Percentiles rank a stretch among this genome's conserved stretches.
Evolutionary conservation across 2,329 filamentous ascomycete species (phyloP).

Genomic region (Colletotrichum liaoningense): DNA sequence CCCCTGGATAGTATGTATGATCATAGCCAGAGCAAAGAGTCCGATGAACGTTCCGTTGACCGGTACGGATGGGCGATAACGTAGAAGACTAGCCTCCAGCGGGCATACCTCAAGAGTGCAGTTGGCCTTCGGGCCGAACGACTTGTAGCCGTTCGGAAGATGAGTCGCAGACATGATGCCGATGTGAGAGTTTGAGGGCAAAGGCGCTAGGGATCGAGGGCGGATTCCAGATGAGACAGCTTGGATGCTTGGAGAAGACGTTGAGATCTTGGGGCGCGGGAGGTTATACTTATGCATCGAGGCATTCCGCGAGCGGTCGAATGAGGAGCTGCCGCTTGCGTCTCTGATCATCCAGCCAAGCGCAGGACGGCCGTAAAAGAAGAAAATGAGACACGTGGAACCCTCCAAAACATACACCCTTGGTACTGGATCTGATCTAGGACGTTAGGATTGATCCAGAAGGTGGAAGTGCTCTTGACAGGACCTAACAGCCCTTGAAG

Average conservation of each 20-base stretch:
- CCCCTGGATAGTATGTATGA: conserved; percentile 53
- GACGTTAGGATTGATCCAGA: background rate
- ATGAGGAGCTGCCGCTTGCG: background rate
- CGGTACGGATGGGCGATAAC: conserved; percentile 52
- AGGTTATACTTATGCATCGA: background rate
- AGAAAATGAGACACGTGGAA: background rate
- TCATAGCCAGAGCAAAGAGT: conserved; percentile 56
- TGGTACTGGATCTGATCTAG: background rate
- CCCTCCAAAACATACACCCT: background rate
- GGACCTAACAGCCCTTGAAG: background rate
- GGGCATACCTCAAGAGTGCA: conserved; percentile 60
- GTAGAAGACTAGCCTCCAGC: conserved; percentile 52
- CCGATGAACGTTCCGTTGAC: conserved; percentile 51
- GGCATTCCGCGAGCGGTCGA: background rate
- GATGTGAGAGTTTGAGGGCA: background rate
- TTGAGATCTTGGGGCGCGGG: background rate
- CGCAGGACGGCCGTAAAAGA: conserved; percentile 13
- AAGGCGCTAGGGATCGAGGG: background rate
- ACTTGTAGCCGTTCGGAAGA: conserved; percentile 35
- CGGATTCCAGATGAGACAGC: background rate
- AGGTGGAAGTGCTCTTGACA: background rate
- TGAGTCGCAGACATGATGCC: conserved; percentile 18
- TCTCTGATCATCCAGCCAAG: background rate
- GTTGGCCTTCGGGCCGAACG: conserved; percentile 55
- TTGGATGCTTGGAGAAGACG: background rate